Evolutionary conservation across 1,284 basidiomycete species (phyloP).

Genomic region (Porodaedalea pini): DNA sequence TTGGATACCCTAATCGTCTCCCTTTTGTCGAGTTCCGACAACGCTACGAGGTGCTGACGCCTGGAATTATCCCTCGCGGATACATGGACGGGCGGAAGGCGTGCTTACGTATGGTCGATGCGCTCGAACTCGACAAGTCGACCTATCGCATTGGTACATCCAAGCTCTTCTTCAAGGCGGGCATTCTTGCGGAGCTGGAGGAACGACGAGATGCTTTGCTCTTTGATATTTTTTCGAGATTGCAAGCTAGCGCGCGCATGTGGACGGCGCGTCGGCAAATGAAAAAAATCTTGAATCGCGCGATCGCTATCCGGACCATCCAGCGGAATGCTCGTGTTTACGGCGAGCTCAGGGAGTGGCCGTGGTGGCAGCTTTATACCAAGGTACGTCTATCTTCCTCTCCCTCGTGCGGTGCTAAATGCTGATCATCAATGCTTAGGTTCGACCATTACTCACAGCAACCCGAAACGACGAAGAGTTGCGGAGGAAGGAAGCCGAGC

Average conservation of each 20-base stretch:
- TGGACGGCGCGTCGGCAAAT: slow-evolving; percentile 88
- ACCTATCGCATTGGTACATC: slow-evolving; percentile 92
- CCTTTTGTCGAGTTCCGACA: slow-evolving; percentile 98
- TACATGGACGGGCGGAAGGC: slow-evolving; percentile 98
- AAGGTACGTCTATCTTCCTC: slow-evolving; percentile 47
- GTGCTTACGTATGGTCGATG: slow-evolving; percentile 88
- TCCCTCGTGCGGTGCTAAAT: neutral
- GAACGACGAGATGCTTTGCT: slow-evolving; percentile 86
- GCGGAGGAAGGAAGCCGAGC: slow-evolving; percentile 83
- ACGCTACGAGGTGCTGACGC: slow-evolving; percentile 94
- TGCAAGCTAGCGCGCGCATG: slow-evolving; percentile 86
- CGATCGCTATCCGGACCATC: slow-evolving; percentile 87
- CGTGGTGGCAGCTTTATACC: slow-evolving; percentile 99
- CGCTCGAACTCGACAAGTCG: slow-evolving; percentile 82
- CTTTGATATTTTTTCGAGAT: slow-evolving; percentile 84
- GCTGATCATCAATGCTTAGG: slow-evolving; percentile 38
- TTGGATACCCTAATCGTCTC: slow-evolving; percentile 95
- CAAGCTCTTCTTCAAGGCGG: slow-evolving; percentile 99
- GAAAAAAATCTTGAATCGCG: slow-evolving; percentile 93
- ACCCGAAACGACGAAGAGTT: slow-evolving; percentile 93
- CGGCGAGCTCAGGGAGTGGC: slow-evolving; percentile 88
- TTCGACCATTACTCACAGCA: slow-evolving; percentile 89
- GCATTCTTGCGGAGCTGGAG: slow-evolving; percentile 96
- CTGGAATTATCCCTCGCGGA: slow-evolving; percentile 86
- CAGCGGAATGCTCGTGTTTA: slow-evolving; percentile 94